Conservation (phyloP, 139 green algal genomes). For the Haematococcus sp. region DNA sequence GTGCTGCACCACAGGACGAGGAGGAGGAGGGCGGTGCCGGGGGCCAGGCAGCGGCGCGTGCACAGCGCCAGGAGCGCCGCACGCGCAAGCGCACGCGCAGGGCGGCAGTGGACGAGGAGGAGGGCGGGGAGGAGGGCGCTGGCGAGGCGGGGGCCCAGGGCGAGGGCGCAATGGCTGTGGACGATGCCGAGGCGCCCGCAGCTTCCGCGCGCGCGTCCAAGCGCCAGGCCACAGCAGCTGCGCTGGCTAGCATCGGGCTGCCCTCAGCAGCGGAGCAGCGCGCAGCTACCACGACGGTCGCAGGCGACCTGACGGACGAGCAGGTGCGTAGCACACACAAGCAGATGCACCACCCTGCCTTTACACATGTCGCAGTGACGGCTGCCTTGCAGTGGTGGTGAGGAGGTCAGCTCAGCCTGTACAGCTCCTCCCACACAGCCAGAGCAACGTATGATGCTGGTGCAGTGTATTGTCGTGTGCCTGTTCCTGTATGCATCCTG, state of each 20-base stretch:
- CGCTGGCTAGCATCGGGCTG: not conserved
- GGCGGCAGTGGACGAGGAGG: not conserved
- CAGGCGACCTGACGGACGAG: too few species aligned
- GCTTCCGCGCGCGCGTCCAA: not conserved
- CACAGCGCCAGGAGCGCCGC: not conserved
- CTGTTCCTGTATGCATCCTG: not conserved
- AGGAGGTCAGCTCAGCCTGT: too few species aligned
- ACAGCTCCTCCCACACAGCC: too few species aligned
- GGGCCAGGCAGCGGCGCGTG: not conserved
- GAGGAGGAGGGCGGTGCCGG: not conserved
- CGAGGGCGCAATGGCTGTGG: not conserved
- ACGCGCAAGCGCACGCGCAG: not conserved
- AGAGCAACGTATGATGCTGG: not conserved
- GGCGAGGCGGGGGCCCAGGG: not conserved
- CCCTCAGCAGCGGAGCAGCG: too few species aligned
- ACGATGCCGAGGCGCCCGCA: not conserved
- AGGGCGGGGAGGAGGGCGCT: not conserved
- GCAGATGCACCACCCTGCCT: too few species aligned
- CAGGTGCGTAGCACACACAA: too few species aligned
- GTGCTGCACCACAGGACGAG: not conserved
- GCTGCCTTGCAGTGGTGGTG: too few species aligned
- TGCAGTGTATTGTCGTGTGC: not conserved
- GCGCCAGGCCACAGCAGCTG: constrained; percentile 1
- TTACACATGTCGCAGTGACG: too few species aligned
- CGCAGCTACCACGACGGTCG: too few species aligned